phyloP scores from a whole-genome alignment of 768 basidiomycete genomes.

The Phlegmacium glaucopus region DNA sequence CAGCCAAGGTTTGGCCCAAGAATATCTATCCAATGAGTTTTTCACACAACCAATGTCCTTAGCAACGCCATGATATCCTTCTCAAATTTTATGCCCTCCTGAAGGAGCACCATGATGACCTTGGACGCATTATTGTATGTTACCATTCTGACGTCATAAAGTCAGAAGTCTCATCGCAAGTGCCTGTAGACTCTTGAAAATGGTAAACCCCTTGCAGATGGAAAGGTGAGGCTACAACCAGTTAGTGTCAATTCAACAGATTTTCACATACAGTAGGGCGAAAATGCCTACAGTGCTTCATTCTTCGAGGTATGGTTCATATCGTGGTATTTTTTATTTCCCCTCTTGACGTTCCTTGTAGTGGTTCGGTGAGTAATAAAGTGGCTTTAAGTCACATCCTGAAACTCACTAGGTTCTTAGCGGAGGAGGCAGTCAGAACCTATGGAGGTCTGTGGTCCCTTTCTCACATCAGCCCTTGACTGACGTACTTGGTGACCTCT shows the following conservation, averaged over 20 bases:
- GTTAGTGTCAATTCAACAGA: neutral
- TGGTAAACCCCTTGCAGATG: conserved; percentile 86
- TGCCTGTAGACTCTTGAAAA: conserved; percentile 82
- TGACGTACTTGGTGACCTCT: neutral
- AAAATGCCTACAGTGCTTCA: conserved; percentile 81
- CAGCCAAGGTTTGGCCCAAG: conserved; percentile 64
- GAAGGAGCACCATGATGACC: conserved; percentile 82
- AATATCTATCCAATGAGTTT: neutral
- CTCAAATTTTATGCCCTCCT: conserved; percentile 76
- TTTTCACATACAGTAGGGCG: conserved; percentile 48
- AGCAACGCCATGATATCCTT: conserved; percentile 83
- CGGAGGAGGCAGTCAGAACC: conserved; percentile 87
- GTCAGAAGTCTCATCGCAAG: conserved; percentile 4
- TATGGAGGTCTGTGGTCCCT: conserved; percentile 66
- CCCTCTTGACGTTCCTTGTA: conserved; percentile 23
- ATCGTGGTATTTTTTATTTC: neutral
- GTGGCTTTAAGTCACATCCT: neutral
- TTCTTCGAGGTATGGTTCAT: conserved; percentile 63
- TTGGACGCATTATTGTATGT: conserved; percentile 81
- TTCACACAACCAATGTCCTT: neutral
- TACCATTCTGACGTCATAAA: conserved; percentile 21
- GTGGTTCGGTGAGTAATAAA: conserved; percentile 71
- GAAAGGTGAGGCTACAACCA: conserved; percentile 47
- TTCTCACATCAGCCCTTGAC: neutral
- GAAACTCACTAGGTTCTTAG: conserved; percentile 34